Percentiles rank a stretch among this genome's conserved stretches.
Evolutionary conservation across 2,329 filamentous ascomycete genomes (phyloP).

Genomic region (Alternaria longipes): DNA sequence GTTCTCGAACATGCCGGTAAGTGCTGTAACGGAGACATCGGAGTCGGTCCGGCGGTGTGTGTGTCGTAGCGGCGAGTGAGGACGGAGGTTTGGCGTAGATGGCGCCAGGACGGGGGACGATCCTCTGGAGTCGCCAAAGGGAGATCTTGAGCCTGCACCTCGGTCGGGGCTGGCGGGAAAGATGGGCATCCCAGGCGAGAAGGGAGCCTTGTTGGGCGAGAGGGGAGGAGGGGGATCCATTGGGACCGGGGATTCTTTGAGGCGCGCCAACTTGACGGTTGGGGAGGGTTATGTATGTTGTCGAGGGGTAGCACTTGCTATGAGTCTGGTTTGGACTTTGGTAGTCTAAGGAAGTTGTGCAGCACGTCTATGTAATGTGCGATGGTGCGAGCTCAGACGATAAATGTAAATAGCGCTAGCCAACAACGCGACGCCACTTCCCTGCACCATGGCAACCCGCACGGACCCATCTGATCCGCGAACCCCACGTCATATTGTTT

Average conservation of each 20-base stretch:
- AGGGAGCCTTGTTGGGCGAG: slow-evolving; percentile 59
- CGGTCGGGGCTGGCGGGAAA: slow-evolving; percentile 71
- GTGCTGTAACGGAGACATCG: slow-evolving; percentile 52
- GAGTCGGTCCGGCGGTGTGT: slow-evolving; percentile 46
- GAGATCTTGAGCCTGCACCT: slow-evolving; percentile 59
- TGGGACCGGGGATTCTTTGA: slow-evolving; percentile 47
- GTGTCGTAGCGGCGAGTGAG: slow-evolving; percentile 29
- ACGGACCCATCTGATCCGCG: slow-evolving; percentile 18
- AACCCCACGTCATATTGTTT: slow-evolving; percentile 18
- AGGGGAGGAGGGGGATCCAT: slow-evolving; percentile 50
- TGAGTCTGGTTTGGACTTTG: slow-evolving; percentile 12
- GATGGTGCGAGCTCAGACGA: slow-evolving; percentile 28
- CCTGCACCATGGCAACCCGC: slow-evolving; percentile 40
- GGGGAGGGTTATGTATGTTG: slow-evolving; percentile 18
- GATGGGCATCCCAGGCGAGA: slow-evolving; percentile 66
- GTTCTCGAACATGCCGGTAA: slow-evolving; percentile 76
- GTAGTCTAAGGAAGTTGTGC: slow-evolving; percentile 23
- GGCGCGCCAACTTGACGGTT: slow-evolving; percentile 50
- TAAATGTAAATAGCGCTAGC: slow-evolving; percentile 38
- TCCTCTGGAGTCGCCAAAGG: slow-evolving; percentile 32
- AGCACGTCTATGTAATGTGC: slow-evolving; percentile 19
- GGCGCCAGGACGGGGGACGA: slow-evolving; percentile 35
- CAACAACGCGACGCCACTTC: slow-evolving; percentile 28
- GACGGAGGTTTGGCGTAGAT: slow-evolving; percentile 54
- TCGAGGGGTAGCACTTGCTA: slow-evolving; percentile 13